phyloP scores from a whole-genome alignment of 2,329 filamentous ascomycete species.

The Chaetomium olivaceum region DNA sequence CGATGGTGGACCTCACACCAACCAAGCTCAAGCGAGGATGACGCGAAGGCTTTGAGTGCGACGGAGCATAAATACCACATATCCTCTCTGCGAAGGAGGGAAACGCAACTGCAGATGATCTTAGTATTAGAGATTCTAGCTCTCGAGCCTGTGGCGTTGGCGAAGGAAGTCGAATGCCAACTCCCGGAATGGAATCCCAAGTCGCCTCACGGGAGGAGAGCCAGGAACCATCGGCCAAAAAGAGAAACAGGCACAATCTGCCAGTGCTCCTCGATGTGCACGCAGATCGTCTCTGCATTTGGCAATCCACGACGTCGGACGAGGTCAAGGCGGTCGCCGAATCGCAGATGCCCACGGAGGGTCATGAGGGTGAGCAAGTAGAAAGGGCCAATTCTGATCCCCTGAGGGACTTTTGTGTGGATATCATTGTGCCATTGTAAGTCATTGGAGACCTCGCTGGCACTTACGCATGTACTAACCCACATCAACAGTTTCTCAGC shows the following conservation, averaged over 20 bases:
- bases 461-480: constrained; percentile 38
- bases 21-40: constrained; percentile 49
- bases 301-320: constrained; percentile 73
- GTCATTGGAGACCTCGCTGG: constrained; percentile 32
- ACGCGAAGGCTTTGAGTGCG: constrained; percentile 50
- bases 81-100: constrained; percentile 68
- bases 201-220: constrained; percentile 37
- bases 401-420: constrained; percentile 73
- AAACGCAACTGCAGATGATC: constrained; percentile 80
- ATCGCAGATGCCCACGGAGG: constrained; percentile 43
- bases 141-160: constrained; percentile 56
- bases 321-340: constrained; percentile 54
- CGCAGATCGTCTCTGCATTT: constrained; percentile 77
- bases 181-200: constrained; percentile 48
- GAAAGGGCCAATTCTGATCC: constrained; percentile 58
- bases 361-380: constrained; percentile 40
- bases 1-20: constrained; percentile 69
- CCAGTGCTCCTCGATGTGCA: constrained; percentile 69
- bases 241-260: constrained; percentile 63
- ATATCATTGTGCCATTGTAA: constrained; percentile 79
- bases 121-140: constrained; percentile 75
- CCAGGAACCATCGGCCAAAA: constrained; percentile 48
- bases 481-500: constrained; percentile 62
- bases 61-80: constrained; percentile 62
- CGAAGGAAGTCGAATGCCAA: constrained; percentile 48